Conservation (phyloP, 768 basidiomycete genomes). For the Gyrodon lividus region DNA sequence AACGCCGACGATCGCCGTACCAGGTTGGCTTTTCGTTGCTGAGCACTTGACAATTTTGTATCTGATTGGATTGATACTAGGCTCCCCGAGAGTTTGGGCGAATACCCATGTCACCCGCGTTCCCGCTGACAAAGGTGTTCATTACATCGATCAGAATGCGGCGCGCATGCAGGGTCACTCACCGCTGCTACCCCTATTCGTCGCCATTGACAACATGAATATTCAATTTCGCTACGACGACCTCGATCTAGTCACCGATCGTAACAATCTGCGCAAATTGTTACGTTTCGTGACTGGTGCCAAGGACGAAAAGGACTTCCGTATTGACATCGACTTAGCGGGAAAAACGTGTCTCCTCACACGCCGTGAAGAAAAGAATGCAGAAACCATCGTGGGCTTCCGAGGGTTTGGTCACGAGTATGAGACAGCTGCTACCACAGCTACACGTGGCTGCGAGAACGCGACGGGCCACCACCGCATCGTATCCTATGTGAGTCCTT, state of each 20-base stretch:
- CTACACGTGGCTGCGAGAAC: constrained; percentile 44
- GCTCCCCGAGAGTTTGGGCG: constrained; percentile 54
- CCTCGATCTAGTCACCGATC: constrained; percentile 50
- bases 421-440: constrained; percentile 49
- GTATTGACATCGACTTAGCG: constrained; percentile 63
- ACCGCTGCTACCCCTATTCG: constrained; percentile 49
- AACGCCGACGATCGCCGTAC: constrained; percentile 46
- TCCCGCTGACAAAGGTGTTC: constrained; percentile 45
- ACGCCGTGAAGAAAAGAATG: constrained; percentile 43
- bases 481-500: constrained; percentile 49
- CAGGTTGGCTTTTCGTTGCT: constrained; percentile 30
- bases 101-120: constrained; percentile 51
- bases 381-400: constrained; percentile 20
- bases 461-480: constrained; percentile 59
- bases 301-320: constrained; percentile 41
- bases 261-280: constrained; percentile 60
- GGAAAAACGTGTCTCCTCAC: constrained; percentile 57
- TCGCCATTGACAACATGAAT: constrained; percentile 42
- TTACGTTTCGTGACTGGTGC: constrained; percentile 47
- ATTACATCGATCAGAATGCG: constrained; percentile 56
- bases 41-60: neutral
- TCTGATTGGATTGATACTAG: constrained; percentile 30
- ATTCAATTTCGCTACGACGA: constrained; percentile 17
- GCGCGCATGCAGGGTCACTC: constrained; percentile 33
- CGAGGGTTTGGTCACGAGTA: constrained; percentile 56